Conservation (phyloP, 2,329 filamentous ascomycete genomes). For the Neonectria sp. region DNA sequence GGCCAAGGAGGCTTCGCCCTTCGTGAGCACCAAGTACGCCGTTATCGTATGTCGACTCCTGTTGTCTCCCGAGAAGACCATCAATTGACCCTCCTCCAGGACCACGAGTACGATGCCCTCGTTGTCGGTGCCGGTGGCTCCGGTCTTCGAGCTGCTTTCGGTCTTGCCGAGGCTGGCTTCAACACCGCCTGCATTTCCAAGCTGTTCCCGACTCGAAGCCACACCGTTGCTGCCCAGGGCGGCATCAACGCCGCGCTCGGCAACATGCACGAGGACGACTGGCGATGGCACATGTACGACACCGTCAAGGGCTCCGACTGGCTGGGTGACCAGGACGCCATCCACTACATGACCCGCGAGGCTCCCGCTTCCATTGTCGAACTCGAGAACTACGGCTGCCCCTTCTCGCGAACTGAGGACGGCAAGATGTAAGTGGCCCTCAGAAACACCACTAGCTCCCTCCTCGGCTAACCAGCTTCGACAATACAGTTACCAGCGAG, state of each 20-base stretch:
- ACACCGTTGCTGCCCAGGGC: conserved; percentile 87
- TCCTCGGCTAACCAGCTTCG: conserved; percentile 33
- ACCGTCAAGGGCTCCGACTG: conserved; percentile 98
- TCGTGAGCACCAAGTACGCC: conserved; percentile 91
- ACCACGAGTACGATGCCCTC: conserved; percentile 98
- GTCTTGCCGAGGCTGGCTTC: conserved; percentile 89
- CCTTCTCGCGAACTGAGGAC: conserved; percentile 96
- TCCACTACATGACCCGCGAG: conserved; percentile 98
- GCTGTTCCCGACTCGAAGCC: conserved; percentile 88
- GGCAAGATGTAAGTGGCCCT: conserved; percentile 83
- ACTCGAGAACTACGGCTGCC: conserved; percentile 97
- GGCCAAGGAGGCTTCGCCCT: conserved; percentile 92
- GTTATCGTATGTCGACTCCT: conserved; percentile 80
- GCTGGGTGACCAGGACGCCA: conserved; percentile 97
- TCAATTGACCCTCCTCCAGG: conserved; percentile 66
- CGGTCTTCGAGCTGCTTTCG: conserved; percentile 86
- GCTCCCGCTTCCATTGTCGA: conserved; percentile 93
- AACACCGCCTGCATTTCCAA: conserved; percentile 92
- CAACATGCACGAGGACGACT: conserved; percentile 99
- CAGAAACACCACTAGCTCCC: not conserved
- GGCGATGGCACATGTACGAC: conserved; percentile 99
- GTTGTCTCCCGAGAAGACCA: conserved; percentile 17
- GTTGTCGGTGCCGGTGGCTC: conserved; percentile 90
- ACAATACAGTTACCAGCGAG: conserved; percentile 87
- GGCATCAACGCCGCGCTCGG: conserved; percentile 91